Percentiles rank a stretch among this genome's conserved stretches.
Conservation (phyloP, 2,329 filamentous ascomycete genomes). For the Arthrobotrys megalospora region DNA sequence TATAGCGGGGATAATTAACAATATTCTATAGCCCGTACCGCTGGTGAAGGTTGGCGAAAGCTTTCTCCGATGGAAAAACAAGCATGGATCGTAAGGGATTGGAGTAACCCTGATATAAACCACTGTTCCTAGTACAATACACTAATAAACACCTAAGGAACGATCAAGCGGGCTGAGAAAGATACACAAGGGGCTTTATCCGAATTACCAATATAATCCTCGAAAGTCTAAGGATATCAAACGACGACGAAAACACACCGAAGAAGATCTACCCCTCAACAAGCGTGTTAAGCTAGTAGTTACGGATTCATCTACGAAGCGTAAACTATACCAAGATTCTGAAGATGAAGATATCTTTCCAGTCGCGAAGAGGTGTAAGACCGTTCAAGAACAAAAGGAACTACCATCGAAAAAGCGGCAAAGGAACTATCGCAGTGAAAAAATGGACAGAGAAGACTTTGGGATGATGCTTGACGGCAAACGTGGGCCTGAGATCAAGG, state of each 20-base stretch:
- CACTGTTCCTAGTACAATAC: too few relatives aligned
- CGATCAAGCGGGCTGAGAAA: neutral
- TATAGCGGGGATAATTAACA: too few relatives aligned
- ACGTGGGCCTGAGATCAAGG: neutral
- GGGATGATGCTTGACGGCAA: neutral
- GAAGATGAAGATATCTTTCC: constrained; percentile 4
- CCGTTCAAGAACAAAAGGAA: neutral
- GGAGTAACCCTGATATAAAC: too few relatives aligned
- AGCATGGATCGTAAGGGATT: too few relatives aligned
- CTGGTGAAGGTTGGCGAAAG: too few relatives aligned
- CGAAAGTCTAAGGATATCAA: constrained; percentile 19
- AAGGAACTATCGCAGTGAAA: neutral
- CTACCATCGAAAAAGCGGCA: neutral
- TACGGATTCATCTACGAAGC: neutral
- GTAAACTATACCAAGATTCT: constrained; percentile 28
- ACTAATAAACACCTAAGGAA: too few relatives aligned
- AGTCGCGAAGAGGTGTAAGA: too few relatives aligned
- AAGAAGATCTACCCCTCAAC: constrained; percentile 19
- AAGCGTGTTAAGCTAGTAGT: constrained; percentile 30
- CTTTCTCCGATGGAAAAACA: too few relatives aligned
- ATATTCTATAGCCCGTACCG: too few relatives aligned
- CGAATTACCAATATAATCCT: constrained; percentile 29
- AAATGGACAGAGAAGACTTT: neutral
- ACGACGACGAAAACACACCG: constrained; percentile 13
- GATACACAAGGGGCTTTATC: constrained; percentile 9